These are phyloP conservation scores for Malus hybrid DNA, from an alignment of 331 rosid genomes.

Conservation along the genomic window DNA sequence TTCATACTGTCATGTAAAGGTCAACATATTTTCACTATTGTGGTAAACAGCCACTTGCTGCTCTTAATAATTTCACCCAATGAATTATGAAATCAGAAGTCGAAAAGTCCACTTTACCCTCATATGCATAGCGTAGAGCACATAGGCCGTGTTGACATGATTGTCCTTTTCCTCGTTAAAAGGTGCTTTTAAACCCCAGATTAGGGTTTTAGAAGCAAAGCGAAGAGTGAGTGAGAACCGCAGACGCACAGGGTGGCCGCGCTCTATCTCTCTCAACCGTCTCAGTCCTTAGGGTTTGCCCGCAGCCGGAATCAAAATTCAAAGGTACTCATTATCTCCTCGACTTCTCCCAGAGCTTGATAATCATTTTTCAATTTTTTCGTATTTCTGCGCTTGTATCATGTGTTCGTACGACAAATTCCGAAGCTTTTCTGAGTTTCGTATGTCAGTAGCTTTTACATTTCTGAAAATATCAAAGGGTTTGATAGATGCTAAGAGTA, in stretches of 20 bases:
- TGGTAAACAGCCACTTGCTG: too few relatives aligned
- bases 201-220: slow-evolving; percentile 5
- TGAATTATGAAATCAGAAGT: not conserved
- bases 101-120: not conserved
- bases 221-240: not conserved
- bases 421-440: not conserved
- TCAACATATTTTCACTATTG: too few relatives aligned
- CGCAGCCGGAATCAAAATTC: not conserved
- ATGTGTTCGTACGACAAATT: not conserved
- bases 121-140: not conserved
- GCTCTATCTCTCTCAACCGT: not conserved
- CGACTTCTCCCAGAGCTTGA: not conserved
- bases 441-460: not conserved
- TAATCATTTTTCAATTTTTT: not conserved
- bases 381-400: not conserved
- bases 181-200: slow-evolving; percentile 1
- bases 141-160: not conserved
- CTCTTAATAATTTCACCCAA: not conserved
- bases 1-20: rapidly evolving
- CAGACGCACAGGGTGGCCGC: not conserved
- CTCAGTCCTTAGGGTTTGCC: not conserved
- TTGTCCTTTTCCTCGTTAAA: not conserved
- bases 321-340: not conserved
- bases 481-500: not conserved
- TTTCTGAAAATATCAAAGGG: not conserved